phyloP scores from a whole-genome alignment of 2,329 filamentous ascomycete genomes.

The Phoma herbarum region DNA sequence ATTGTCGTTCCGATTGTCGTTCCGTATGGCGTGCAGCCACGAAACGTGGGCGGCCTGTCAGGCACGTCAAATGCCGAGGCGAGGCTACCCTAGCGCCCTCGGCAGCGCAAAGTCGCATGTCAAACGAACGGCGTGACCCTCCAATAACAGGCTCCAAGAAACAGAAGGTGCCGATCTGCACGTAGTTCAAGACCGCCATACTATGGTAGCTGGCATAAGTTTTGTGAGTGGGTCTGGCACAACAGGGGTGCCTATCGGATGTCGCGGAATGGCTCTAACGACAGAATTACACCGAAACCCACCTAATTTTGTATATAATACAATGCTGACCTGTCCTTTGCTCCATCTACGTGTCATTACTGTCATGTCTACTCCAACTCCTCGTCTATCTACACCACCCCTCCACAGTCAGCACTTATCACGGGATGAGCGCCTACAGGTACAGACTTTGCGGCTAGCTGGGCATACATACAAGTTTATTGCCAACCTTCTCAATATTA shows the following conservation, averaged over 20 bases:
- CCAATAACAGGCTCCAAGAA: background rate
- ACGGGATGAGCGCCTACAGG: background rate
- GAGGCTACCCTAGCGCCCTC: background rate
- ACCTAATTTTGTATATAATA: background rate
- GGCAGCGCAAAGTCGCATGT: too few species aligned
- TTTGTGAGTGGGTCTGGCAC: background rate
- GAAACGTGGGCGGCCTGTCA: background rate
- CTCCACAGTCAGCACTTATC: background rate
- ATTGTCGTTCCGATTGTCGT: too few species aligned
- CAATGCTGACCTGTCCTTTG: background rate
- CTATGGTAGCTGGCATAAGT: too few species aligned
- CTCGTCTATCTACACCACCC: background rate
- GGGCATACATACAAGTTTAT: background rate
- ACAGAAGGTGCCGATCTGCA: background rate
- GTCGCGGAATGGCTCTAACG: background rate
- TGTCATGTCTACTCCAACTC: too few species aligned
- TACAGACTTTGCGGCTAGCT: background rate
- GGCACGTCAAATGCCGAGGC: background rate
- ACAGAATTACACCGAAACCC: background rate
- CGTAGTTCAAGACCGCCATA: background rate
- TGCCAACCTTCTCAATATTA: background rate
- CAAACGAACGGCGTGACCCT: background rate
- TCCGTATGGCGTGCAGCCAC: background rate
- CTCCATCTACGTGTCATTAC: background rate
- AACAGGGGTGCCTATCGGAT: background rate